Evolutionary conservation across 2,329 filamentous ascomycete species (phyloP).

Genomic region (Torrubiellomyces zombiae): DNA sequence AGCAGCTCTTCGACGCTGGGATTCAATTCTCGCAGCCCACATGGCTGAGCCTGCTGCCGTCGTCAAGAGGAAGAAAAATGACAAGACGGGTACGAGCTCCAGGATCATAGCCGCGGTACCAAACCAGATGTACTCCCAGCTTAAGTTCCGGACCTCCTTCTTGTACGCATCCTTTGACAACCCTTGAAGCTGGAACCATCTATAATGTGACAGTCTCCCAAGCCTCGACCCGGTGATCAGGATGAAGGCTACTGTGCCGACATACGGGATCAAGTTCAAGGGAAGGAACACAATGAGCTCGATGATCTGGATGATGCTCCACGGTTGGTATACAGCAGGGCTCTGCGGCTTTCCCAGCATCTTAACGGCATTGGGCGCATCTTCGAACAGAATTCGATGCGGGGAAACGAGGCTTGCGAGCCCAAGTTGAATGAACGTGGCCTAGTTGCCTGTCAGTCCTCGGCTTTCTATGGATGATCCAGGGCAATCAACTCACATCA

Average conservation of each 20-base stretch:
- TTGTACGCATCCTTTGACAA: constrained; percentile 60
- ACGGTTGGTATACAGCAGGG: constrained; percentile 67
- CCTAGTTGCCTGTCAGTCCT: constrained; percentile 19
- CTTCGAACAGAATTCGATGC: constrained; percentile 46
- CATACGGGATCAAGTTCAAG: constrained; percentile 72
- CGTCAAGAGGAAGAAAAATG: constrained; percentile 88
- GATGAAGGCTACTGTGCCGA: constrained; percentile 74
- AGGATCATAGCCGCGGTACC: constrained; percentile 70
- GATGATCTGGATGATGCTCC: constrained; percentile 76
- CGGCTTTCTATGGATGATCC: neutral
- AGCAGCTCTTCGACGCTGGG: constrained; percentile 19
- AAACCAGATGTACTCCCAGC: constrained; percentile 86
- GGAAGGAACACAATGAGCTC: constrained; percentile 69
- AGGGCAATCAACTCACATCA: constrained; percentile 38
- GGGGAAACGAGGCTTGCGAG: constrained; percentile 51
- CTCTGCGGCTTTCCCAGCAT: constrained; percentile 69
- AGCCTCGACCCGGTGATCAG: constrained; percentile 74
- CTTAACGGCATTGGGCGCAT: constrained; percentile 57
- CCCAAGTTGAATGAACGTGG: constrained; percentile 59
- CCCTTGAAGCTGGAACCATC: constrained; percentile 71
- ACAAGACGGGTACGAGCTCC: constrained; percentile 75
- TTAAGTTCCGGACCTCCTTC: constrained; percentile 45
- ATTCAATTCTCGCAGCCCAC: constrained; percentile 70
- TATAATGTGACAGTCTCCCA: constrained; percentile 78
- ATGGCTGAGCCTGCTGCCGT: constrained; percentile 71